Evolutionary conservation across 2,329 filamentous ascomycete genomes (phyloP).

Genomic region (Apiospora aurea): DNA sequence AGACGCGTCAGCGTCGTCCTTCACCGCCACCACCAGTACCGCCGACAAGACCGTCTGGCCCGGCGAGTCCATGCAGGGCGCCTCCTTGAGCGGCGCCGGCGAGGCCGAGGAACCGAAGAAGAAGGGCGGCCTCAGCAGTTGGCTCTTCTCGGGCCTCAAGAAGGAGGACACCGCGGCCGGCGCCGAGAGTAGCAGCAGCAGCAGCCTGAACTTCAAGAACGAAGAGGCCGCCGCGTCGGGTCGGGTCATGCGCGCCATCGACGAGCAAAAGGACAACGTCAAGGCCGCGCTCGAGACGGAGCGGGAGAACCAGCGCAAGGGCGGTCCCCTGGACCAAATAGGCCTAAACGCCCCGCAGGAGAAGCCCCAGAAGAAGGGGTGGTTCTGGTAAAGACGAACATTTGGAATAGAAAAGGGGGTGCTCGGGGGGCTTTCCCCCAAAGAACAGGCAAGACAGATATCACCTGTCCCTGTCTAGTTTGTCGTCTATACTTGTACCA

Average conservation of each 20-base stretch:
- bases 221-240: constrained; percentile 43
- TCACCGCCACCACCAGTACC: constrained; percentile 26
- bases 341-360: constrained; percentile 46
- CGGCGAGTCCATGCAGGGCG: constrained; percentile 35
- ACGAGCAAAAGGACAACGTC: constrained; percentile 48
- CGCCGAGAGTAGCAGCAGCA: not conserved
- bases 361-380: constrained; percentile 53
- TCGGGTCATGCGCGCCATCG: constrained; percentile 41
- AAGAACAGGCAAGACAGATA: not conserved
- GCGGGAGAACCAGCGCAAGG: constrained; percentile 57
- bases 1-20: constrained; percentile 40
- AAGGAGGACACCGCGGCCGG: constrained; percentile 42
- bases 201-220: constrained; percentile 35
- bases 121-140: constrained; percentile 39
- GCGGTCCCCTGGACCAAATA: constrained; percentile 59
- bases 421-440: not conserved
- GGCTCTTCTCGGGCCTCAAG: constrained; percentile 50
- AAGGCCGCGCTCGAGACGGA: constrained; percentile 56
- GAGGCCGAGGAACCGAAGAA: constrained; percentile 33
- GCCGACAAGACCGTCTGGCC: constrained; percentile 36
- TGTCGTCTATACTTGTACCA: constrained; percentile 1
- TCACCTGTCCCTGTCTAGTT: not conserved
- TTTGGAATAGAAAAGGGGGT: not conserved
- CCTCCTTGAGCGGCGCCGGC: constrained; percentile 30
- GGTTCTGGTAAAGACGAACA: constrained; percentile 48